These are phyloP conservation scores for Cercophora scortea DNA, from an alignment of 495 filamentous ascomycete species.

Conservation along the genomic window DNA sequence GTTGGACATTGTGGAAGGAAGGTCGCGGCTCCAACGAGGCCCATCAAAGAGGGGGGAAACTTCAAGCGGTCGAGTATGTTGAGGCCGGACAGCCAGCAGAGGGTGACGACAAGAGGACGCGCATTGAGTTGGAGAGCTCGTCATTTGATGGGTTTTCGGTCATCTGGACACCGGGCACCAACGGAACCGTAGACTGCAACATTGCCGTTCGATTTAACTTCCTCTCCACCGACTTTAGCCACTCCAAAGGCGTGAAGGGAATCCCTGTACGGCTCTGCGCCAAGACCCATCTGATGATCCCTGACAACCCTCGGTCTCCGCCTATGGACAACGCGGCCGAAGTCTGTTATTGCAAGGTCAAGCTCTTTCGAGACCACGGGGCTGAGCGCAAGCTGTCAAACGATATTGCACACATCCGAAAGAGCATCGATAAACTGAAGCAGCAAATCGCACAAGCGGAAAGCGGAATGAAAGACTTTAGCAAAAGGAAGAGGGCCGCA, in stretches of 20 bases:
- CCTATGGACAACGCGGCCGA: conserved; percentile 45
- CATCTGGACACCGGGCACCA: conserved; percentile 67
- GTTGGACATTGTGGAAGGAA: conserved; percentile 97
- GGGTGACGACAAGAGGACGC: conserved; percentile 62
- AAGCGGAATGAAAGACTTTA: conserved; percentile 78
- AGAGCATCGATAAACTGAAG: conserved; percentile 88
- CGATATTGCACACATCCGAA: conserved; percentile 86
- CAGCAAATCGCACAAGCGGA: conserved; percentile 86
- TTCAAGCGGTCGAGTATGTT: conserved; percentile 90
- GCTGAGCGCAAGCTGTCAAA: conserved; percentile 93
- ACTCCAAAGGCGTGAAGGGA: conserved; percentile 96
- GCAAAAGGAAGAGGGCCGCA: conserved; percentile 73
- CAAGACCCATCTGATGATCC: conserved; percentile 63
- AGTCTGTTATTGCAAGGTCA: conserved; percentile 90
- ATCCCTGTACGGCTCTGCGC: conserved; percentile 87
- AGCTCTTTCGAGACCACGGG: conserved; percentile 93
- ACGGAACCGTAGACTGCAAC: conserved; percentile 59
- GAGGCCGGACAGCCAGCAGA: conserved; percentile 64
- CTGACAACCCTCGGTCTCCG: conserved; percentile 36
- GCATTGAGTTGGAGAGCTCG: conserved; percentile 69
- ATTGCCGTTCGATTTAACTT: conserved; percentile 95
- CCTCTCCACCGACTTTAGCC: conserved; percentile 94
- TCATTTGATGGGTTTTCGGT: conserved; percentile 92
- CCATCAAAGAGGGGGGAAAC: conserved; percentile 75
- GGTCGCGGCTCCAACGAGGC: conserved; percentile 82